phyloP scores from a whole-genome alignment of 2,329 filamentous ascomycete species.

The Fonsecaea pugnacius region DNA sequence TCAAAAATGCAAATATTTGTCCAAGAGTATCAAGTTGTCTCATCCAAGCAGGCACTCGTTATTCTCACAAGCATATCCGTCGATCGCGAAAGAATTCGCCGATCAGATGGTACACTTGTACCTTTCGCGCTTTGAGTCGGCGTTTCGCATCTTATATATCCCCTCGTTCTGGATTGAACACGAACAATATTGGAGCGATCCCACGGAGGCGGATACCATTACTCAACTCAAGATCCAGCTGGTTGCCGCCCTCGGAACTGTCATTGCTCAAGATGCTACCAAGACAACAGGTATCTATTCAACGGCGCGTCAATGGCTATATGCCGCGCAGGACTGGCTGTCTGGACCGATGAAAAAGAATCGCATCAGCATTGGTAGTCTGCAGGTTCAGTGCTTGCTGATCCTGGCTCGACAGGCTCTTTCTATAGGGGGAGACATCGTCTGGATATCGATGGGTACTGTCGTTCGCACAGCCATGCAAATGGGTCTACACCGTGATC shows the following conservation, averaged over 20 bases:
- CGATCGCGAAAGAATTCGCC: slow-evolving; percentile 14
- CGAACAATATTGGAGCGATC: slow-evolving; percentile 36
- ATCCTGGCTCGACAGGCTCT: slow-evolving; percentile 43
- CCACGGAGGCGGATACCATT: slow-evolving; percentile 26
- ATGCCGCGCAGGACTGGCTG: slow-evolving; percentile 45
- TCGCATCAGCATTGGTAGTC: slow-evolving; percentile 39
- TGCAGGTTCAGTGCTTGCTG: slow-evolving; percentile 45
- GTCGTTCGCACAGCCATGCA: slow-evolving; percentile 39
- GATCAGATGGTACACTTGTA: slow-evolving; percentile 29
- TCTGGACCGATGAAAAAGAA: slow-evolving; percentile 43
- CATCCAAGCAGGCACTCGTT: slow-evolving; percentile 33
- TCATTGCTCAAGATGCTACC: slow-evolving; percentile 4
- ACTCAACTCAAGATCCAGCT: slow-evolving; percentile 44
- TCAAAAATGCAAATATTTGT: slow-evolving; percentile 38
- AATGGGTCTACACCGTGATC: slow-evolving; percentile 44
- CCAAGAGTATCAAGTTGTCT: slow-evolving; percentile 35
- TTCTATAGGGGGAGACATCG: slow-evolving; percentile 42
- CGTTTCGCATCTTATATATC: slow-evolving; percentile 43
- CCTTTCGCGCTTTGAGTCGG: slow-evolving; percentile 38
- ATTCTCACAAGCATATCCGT: slow-evolving; percentile 15
- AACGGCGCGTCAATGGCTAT: slow-evolving; percentile 37
- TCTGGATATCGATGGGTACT: slow-evolving; percentile 44
- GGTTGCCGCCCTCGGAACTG: slow-evolving; percentile 43
- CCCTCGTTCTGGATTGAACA: slow-evolving; percentile 44
- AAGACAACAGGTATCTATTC: neutral